Evolutionary conservation across 2,329 filamentous ascomycete species (phyloP), one percentile per base, ranked within the genome.

Genomic region (Ophiosphaerella korrae): DNA sequence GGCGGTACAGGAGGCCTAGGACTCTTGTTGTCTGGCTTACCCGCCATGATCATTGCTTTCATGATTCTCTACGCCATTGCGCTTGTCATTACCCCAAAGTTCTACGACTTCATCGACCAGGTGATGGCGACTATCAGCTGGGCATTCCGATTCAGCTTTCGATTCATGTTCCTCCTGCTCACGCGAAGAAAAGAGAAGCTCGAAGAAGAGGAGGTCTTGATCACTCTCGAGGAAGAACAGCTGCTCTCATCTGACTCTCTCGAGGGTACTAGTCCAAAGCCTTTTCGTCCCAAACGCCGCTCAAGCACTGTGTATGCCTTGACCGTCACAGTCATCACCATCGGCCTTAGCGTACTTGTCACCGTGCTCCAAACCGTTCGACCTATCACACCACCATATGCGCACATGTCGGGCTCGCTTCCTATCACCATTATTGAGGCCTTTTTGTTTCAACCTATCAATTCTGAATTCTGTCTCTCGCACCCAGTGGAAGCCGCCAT

Each of bases 361-460:
- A 14, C 40, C 21, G 23, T 57, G 13, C 47, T 60, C 21, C 52
- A 60, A 18, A 31, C 42, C 16, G 49, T 57, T 21, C 51, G 57
- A n/a, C 57, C 57, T 14, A 49, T 16, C 21, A 18, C 46, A n/a
- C 57, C 57, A 12, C 57, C 57, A 7, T 60, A 57, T 37, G 53
- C 57, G 7, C 57, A 60, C 12, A 60, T 60, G 57, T 60, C 57
- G 13, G 57, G 57, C 23, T 57, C 57, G 2, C 50, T 60, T 14
- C 57, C 57, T 11, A 31, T 60, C n/a, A 60, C 57, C 1, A 38
- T 60, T 3, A 55, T 60, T 4, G 57, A 60, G 26, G 57, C 57
- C 11, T 52, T 48, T 6, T 45, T 48, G 37, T 60, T 57, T 24
- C 50, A 51, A 11, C 57, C 57, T 5, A 57, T 60, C 31, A 57